Evolutionary conservation across 2,329 filamentous ascomycete species (phyloP).

Genomic region (Orbilia oligospora): DNA sequence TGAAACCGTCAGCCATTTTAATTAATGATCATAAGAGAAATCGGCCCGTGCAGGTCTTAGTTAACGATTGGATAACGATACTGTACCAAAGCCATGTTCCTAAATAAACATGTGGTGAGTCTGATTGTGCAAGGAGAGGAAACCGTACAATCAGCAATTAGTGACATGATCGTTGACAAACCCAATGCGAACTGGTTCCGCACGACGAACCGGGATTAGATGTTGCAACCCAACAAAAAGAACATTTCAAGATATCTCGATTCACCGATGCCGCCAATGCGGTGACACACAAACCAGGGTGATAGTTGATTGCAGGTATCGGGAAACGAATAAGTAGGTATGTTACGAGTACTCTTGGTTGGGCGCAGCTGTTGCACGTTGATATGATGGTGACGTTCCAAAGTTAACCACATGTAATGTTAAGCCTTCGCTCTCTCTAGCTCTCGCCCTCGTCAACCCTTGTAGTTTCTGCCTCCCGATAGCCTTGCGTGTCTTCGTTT

Average conservation of each 20-base stretch:
- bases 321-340: neutral
- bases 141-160: slow-evolving; percentile 5
- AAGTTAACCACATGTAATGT: too few species aligned
- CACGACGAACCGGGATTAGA: slow-evolving; percentile 16
- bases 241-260: slow-evolving; percentile 15
- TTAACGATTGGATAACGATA: slow-evolving; percentile 5
- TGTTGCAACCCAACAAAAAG: slow-evolving; percentile 46
- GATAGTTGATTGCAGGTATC: neutral
- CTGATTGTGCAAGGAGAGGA: neutral
- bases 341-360: neutral
- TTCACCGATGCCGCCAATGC: slow-evolving; percentile 21
- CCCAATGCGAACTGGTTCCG: neutral
- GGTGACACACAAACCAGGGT: slow-evolving; percentile 21
- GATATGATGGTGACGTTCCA: neutral
- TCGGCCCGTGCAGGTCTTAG: neutral
- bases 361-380: neutral
- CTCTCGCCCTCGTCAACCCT: slow-evolving; percentile 25
- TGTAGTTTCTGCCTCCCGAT: slow-evolving; percentile 31
- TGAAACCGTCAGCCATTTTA: neutral
- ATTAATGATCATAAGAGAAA: too few species aligned
- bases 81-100: neutral
- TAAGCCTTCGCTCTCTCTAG: too few species aligned
- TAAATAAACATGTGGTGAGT: slow-evolving; percentile 30
- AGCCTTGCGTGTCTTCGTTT: slow-evolving; percentile 37
- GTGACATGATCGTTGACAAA: slow-evolving; percentile 20